A percentile compares a stretch with the other conserved stretches of the same genome.
phyloP scores from a whole-genome alignment of 2,329 filamentous ascomycete species.

The Coniella vitis region DNA sequence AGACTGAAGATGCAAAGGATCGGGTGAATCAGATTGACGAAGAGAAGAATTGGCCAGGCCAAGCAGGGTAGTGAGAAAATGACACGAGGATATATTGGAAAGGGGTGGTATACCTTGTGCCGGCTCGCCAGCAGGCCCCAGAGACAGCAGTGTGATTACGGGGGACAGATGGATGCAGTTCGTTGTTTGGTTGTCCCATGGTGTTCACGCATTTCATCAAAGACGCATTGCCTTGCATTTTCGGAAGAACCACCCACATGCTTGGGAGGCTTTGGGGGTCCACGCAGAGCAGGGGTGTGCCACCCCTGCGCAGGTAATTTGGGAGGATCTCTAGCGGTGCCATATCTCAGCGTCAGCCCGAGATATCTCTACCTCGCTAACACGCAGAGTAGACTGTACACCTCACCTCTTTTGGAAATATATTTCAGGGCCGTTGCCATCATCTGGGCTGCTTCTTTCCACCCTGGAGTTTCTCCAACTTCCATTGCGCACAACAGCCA shows the following conservation, averaged over 20 bases:
- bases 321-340: not conserved
- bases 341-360: not conserved
- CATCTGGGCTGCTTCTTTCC: too few species aligned
- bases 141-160: not conserved
- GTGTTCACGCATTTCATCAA: conserved; percentile 8
- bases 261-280: not conserved
- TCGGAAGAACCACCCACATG: conserved; percentile 8
- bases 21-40: not conserved
- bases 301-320: conserved; percentile 8
- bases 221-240: conserved; percentile 6
- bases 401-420: too few species aligned
- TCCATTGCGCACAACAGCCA: too few species aligned
- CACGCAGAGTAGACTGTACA: too few species aligned
- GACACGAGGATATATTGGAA: not conserved
- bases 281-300: conserved; percentile 4
- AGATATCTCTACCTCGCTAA: not conserved
- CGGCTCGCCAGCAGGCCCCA: not conserved
- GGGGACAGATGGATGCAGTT: conserved; percentile 2
- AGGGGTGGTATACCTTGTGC: not conserved
- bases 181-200: conserved; percentile 10
- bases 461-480: too few species aligned
- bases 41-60: not conserved
- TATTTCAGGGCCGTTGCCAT: too few species aligned
- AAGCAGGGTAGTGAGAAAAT: not conserved
- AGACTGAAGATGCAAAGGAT: not conserved